Evolutionary conservation across 1,284 basidiomycete species (phyloP).

Genomic region (Fomitopsis pinicola): DNA sequence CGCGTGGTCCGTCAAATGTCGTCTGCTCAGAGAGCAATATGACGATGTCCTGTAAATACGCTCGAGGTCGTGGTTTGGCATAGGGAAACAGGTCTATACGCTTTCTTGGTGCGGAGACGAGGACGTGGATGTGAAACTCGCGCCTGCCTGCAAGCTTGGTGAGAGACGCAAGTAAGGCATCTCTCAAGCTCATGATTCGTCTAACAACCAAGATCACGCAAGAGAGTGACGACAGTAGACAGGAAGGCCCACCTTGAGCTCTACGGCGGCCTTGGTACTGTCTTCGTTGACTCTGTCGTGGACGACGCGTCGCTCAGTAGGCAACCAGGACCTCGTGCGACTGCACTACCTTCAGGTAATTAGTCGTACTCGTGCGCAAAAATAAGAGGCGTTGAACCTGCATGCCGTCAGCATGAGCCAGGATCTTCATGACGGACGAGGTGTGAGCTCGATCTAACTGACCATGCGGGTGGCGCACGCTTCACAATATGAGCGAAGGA

Average conservation of each 20-base stretch:
- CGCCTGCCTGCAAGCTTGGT: constrained; percentile 57
- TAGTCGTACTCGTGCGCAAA: no score
- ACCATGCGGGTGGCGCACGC: not conserved
- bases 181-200: constrained; percentile 45
- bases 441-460: not conserved
- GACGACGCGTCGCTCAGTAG: no score
- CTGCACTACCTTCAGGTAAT: not conserved
- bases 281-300: no score
- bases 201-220: not conserved
- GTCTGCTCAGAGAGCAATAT: constrained; percentile 65
- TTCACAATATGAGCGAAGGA: not conserved
- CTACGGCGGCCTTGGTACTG: no score
- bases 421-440: not conserved
- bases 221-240: not conserved
- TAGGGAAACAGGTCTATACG: constrained; percentile 74
- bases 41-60: constrained; percentile 73
- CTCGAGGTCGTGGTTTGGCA: constrained; percentile 56
- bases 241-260: not conserved
- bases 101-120: constrained; percentile 70
- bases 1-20: constrained; percentile 39
- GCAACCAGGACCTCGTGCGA: not conserved
- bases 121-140: constrained; percentile 69
- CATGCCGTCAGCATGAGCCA: not conserved
- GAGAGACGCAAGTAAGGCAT: constrained; percentile 60
- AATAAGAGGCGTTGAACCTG: no score